A percentile compares a stretch with the other conserved stretches of the same genome.
Evolutionary conservation across 2,329 filamentous ascomycete genomes (phyloP).

Genomic region (Fusarium pseudocircinatum): DNA sequence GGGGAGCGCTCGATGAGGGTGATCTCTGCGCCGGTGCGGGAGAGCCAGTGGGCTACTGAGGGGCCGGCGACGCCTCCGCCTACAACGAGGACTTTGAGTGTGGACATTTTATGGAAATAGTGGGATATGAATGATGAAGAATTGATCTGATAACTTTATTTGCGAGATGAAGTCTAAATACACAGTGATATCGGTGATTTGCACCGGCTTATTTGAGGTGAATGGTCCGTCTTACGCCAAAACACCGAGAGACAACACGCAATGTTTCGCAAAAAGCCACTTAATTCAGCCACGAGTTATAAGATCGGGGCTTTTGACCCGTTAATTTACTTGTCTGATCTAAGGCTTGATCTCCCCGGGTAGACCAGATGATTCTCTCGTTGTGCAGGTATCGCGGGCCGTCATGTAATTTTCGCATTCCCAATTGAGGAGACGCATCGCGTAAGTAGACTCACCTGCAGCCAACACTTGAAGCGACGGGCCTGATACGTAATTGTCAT

Average conservation of each 20-base stretch:
- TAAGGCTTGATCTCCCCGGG: neutral
- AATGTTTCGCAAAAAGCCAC: neutral
- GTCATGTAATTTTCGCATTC: neutral
- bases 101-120: neutral
- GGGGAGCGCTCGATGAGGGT: slow-evolving; percentile 21
- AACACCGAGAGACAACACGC: neutral
- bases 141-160: neutral
- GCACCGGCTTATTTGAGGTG: neutral
- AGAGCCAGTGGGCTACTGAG: slow-evolving; percentile 25
- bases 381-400: neutral
- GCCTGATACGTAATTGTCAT: neutral
- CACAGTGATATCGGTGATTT: neutral
- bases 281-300: neutral
- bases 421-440: neutral
- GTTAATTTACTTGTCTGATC: neutral
- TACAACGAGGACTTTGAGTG: slow-evolving; percentile 24
- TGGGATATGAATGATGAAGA: neutral
- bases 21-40: slow-evolving; percentile 15
- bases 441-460: neutral
- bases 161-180: neutral
- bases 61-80: slow-evolving; percentile 32
- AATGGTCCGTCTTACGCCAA: neutral
- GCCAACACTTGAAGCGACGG: neutral
- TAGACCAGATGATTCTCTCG: neutral
- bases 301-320: no score